Conservation (phyloP, 768 basidiomycete genomes). For the Leccinum olivaceopallidum region DNA sequence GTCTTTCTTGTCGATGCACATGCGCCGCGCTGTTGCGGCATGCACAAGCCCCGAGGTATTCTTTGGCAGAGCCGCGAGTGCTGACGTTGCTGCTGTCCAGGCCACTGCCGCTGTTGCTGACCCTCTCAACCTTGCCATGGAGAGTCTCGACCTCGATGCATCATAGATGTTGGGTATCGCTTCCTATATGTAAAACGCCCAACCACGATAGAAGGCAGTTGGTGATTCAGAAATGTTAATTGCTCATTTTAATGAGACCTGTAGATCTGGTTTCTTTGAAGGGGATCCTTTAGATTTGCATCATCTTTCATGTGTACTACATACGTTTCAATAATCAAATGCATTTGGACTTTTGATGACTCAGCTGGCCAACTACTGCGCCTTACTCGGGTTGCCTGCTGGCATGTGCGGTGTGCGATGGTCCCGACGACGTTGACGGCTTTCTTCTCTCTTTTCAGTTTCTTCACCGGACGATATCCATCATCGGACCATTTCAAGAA, state of each 20-base stretch:
- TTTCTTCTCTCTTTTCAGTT: conserved; percentile 43
- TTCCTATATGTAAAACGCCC: conserved; percentile 9
- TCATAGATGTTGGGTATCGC: conserved; percentile 18
- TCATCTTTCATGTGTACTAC: not conserved
- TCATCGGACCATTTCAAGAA: not conserved
- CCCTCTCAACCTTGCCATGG: conserved; percentile 66
- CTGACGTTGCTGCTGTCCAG: conserved; percentile 35
- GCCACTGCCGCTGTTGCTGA: conserved; percentile 44
- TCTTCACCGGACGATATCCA: conserved; percentile 16
- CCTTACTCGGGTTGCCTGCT: not conserved
- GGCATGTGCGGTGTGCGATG: conserved; percentile 23
- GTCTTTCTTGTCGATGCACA: conserved; percentile 88
- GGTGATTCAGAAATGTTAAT: not conserved
- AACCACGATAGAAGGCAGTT: conserved; percentile 3
- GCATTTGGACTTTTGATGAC: conserved; percentile 16
- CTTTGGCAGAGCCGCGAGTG: conserved; percentile 55
- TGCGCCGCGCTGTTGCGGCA: conserved; percentile 93
- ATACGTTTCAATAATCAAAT: not conserved
- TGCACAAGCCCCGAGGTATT: conserved; percentile 93
- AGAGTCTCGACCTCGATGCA: conserved; percentile 39
- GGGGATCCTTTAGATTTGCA: conserved; percentile 5
- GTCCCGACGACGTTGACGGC: conserved; percentile 47
- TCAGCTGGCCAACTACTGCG: conserved; percentile 9
- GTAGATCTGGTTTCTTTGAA: not conserved
- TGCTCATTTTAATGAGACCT: conserved; percentile 8